Evolutionary conservation across 257 asterid genomes (phyloP).

Genomic region (Vinca minor): DNA sequence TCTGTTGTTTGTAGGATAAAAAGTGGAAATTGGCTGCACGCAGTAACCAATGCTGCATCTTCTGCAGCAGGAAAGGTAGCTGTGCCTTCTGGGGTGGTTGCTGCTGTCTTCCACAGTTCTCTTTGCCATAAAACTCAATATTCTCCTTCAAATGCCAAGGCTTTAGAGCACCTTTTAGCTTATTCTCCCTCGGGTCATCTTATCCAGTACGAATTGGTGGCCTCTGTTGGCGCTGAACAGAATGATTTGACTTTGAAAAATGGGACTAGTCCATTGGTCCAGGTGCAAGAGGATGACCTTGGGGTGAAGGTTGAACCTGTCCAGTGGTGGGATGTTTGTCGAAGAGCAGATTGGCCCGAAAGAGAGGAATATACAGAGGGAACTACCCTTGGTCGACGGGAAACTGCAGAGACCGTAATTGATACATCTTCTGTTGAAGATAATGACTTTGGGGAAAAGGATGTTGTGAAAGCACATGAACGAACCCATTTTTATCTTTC

Average conservation of each 20-base stretch:
- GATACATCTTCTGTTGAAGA: constrained; percentile 26
- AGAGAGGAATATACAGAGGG: constrained; percentile 33
- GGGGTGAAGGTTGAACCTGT: constrained; percentile 38
- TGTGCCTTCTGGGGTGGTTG: constrained; percentile 33
- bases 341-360: constrained; percentile 52
- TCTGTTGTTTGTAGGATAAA: constrained; percentile 41
- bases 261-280: constrained; percentile 29
- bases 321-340: constrained; percentile 51
- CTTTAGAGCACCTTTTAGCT: constrained; percentile 39
- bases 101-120: constrained; percentile 38
- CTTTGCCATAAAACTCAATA: constrained; percentile 21
- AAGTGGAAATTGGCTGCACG: constrained; percentile 32
- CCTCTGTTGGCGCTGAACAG: constrained; percentile 33
- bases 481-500: constrained; percentile 37
- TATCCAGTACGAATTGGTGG: constrained; percentile 35
- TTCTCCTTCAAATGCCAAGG: constrained; percentile 19
- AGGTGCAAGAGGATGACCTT: constrained; percentile 37
- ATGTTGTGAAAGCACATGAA: constrained; percentile 23
- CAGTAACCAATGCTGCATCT: constrained; percentile 44
- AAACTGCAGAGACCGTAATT: constrained; percentile 17
- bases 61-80: constrained; percentile 37
- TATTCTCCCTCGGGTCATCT: constrained; percentile 43
- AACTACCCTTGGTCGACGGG: constrained; percentile 20
- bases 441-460: constrained; percentile 21
- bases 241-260: constrained; percentile 23